phyloP scores from a whole-genome alignment of 2,329 filamentous ascomycete genomes.

The Mycosphaerelloides madeirae region DNA sequence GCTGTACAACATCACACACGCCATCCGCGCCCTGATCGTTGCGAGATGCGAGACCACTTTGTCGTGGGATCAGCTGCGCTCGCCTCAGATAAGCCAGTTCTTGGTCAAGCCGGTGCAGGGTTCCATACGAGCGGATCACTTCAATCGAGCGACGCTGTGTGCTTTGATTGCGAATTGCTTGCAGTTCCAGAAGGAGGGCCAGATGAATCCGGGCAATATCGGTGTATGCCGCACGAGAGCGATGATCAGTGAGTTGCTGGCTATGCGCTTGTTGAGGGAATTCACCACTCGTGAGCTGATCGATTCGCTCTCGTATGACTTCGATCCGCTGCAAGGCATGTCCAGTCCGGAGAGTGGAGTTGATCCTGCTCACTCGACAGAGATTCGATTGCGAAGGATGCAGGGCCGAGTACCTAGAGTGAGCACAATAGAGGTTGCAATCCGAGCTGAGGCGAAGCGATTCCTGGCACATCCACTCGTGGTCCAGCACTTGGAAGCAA shows the following conservation, averaged over 20 bases:
- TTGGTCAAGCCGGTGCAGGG: slow-evolving; percentile 92
- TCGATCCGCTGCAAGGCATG: slow-evolving; percentile 83
- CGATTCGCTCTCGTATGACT: slow-evolving; percentile 91
- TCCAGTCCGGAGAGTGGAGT: slow-evolving; percentile 41
- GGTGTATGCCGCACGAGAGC: slow-evolving; percentile 80
- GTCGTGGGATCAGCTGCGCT: slow-evolving; percentile 90
- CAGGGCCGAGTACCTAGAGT: slow-evolving; percentile 65
- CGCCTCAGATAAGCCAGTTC: slow-evolving; percentile 94
- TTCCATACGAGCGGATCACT: slow-evolving; percentile 76
- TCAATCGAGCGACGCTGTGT: slow-evolving; percentile 81
- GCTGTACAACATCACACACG: slow-evolving; percentile 84
- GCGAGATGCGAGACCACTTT: slow-evolving; percentile 85
- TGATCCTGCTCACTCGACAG: slow-evolving; percentile 25
- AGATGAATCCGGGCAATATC: slow-evolving; percentile 75
- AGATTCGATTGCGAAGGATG: slow-evolving; percentile 35
- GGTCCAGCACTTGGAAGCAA: slow-evolving; percentile 90
- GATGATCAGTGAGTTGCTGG: slow-evolving; percentile 83
- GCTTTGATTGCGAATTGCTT: slow-evolving; percentile 89
- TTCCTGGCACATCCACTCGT: slow-evolving; percentile 89
- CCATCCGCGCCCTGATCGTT: slow-evolving; percentile 78
- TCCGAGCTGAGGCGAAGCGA: slow-evolving; percentile 85
- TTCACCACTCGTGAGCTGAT: slow-evolving; percentile 86
- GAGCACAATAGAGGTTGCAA: slow-evolving; percentile 87
- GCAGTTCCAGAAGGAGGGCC: slow-evolving; percentile 84
- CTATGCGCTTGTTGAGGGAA: slow-evolving; percentile 84